phyloP scores from a whole-genome alignment of 2,329 filamentous ascomycete genomes.

The Macrophomina phaseolina region DNA sequence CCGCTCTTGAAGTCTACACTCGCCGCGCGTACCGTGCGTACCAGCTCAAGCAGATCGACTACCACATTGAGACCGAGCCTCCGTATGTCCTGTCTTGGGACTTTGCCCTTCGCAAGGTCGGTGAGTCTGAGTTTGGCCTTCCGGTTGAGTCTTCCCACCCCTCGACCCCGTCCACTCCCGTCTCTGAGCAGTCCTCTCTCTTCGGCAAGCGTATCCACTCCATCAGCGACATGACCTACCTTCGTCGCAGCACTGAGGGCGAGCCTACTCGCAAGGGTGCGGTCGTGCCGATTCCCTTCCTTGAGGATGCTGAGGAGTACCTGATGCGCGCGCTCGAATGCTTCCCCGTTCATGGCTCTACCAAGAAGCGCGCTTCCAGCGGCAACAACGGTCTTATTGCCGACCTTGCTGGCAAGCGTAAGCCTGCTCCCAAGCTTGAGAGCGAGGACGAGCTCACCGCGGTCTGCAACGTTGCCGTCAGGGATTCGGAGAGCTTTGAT shows the following conservation, averaged over 20 bases:
- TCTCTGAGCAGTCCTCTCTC: conserved; percentile 62
- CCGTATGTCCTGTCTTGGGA: conserved; percentile 91
- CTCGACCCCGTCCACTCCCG: conserved; percentile 72
- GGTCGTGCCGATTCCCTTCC: conserved; percentile 88
- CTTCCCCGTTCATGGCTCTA: conserved; percentile 66
- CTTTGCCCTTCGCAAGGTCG: conserved; percentile 91
- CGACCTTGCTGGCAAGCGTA: conserved; percentile 74
- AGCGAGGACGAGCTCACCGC: conserved; percentile 80
- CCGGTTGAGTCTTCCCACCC: conserved; percentile 79
- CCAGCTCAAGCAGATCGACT: conserved; percentile 85
- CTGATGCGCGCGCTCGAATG: conserved; percentile 83
- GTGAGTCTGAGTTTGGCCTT: conserved; percentile 86
- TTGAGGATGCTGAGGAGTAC: conserved; percentile 87
- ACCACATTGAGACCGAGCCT: conserved; percentile 77
- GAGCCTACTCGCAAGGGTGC: conserved; percentile 91
- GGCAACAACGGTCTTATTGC: conserved; percentile 66
- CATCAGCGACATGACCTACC: conserved; percentile 94
- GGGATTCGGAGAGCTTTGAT: conserved; percentile 81
- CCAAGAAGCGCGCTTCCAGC: conserved; percentile 61
- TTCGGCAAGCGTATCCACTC: conserved; percentile 79
- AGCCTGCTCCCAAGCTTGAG: conserved; percentile 60
- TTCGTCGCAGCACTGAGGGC: conserved; percentile 70
- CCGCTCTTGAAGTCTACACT: conserved; percentile 93
- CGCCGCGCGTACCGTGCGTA: conserved; percentile 97
- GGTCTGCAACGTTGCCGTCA: conserved; percentile 90